Percentiles rank a stretch among this genome's conserved stretches.
Evolutionary conservation across 768 basidiomycete species (phyloP).

Genomic region (Galerina sulciceps): DNA sequence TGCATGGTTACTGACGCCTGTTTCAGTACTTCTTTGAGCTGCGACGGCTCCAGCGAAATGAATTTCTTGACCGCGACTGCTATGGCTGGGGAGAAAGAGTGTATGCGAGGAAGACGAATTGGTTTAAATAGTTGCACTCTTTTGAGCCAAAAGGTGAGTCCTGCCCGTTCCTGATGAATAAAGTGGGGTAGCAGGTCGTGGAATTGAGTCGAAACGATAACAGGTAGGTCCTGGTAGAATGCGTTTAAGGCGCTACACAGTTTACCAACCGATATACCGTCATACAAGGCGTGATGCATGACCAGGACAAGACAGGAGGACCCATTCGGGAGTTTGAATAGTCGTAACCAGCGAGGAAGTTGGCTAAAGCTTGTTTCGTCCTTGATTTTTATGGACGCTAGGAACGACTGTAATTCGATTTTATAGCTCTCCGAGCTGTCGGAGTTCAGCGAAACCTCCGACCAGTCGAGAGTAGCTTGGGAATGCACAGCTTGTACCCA

Average conservation of each 20-base stretch:
- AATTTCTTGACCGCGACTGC: conserved; percentile 14
- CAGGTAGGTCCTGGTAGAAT: conserved; percentile 29
- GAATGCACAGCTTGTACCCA: conserved; percentile 38
- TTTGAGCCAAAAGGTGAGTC: conserved; percentile 41
- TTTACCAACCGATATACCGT: conserved; percentile 44
- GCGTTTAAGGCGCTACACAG: conserved; percentile 36
- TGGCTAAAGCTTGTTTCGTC: conserved; percentile 28
- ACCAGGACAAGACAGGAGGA: conserved; percentile 35
- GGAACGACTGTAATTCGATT: conserved; percentile 15
- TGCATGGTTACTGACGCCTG: conserved; percentile 34
- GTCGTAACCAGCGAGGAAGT: conserved; percentile 35
- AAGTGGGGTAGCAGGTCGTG: conserved; percentile 40
- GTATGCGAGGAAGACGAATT: conserved; percentile 13
- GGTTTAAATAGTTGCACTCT: conserved; percentile 28
- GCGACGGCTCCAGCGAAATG: conserved; percentile 11
- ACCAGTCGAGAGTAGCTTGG: conserved; percentile 22
- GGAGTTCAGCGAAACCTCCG: conserved; percentile 12
- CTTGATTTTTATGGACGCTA: conserved; percentile 21
- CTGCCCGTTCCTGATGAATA: conserved; percentile 38
- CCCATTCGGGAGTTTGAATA: conserved; percentile 19
- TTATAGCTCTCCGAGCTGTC: conserved; percentile 16
- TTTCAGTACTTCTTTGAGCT: conserved; percentile 21
- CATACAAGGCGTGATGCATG: conserved; percentile 54
- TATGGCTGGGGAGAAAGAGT: not conserved
- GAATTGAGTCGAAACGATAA: conserved; percentile 32